Conservation (phyloP, 2,329 filamentous ascomycete genomes). For the Aurifilum marmelostoma region DNA sequence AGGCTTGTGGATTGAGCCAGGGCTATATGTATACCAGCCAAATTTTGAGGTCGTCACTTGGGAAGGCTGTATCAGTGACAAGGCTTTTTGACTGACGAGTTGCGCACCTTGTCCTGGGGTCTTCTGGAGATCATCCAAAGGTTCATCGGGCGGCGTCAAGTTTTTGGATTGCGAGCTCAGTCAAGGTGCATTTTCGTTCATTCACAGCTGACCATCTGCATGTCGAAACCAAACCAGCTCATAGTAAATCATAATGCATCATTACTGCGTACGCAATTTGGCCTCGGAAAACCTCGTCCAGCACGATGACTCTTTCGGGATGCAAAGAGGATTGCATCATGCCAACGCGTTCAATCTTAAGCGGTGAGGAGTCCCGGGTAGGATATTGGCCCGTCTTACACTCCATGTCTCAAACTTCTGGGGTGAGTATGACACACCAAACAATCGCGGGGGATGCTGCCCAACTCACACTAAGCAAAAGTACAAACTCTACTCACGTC, state of each 20-base stretch:
- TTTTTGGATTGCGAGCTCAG: not conserved
- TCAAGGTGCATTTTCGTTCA: not conserved
- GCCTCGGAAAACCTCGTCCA: not conserved
- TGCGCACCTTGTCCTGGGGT: not conserved
- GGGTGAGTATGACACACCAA: no score
- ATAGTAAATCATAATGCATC: not conserved
- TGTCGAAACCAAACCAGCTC: not conserved
- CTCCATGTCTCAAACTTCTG: not conserved
- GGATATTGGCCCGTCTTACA: not conserved
- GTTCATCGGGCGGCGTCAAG: no score
- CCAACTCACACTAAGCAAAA: no score
- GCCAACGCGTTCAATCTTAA: not conserved
- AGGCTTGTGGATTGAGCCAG: not conserved
- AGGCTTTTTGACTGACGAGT: not conserved
- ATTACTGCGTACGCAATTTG: not conserved
- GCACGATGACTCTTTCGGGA: not conserved
- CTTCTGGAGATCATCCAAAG: no score
- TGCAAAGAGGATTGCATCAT: not conserved
- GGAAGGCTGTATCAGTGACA: not conserved
- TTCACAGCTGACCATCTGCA: not conserved
- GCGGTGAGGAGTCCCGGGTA: not conserved
- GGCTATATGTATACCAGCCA: not conserved
- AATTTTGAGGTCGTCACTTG: not conserved
- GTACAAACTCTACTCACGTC: not conserved
- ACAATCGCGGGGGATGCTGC: no score